Conservation (phyloP, 2,329 filamentous ascomycete genomes). For the Ceratocystis diversiconidia region DNA sequence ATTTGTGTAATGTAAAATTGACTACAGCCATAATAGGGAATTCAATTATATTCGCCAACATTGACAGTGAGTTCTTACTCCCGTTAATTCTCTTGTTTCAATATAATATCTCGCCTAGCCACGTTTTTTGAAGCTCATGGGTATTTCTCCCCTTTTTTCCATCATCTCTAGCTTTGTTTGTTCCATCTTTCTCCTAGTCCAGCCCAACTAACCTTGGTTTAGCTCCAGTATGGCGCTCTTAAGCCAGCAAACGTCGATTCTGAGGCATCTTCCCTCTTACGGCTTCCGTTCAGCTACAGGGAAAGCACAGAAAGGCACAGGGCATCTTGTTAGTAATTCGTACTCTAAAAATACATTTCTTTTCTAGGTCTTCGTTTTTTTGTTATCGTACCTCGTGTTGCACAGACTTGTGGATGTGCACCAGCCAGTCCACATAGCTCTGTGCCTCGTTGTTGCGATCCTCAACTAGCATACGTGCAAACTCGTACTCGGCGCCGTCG, state of each 20-base stretch:
- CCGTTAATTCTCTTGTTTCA: too few species aligned
- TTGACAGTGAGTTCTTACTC: too few species aligned
- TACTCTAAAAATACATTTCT: too few species aligned
- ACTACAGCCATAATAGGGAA: background rate
- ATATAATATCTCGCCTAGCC: too few species aligned
- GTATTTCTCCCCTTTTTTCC: background rate
- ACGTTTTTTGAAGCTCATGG: background rate
- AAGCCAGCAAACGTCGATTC: slow-evolving; percentile 44
- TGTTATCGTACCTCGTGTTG: slow-evolving; percentile 56
- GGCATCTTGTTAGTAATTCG: background rate
- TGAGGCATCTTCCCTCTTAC: slow-evolving; percentile 51
- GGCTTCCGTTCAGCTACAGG: slow-evolving; percentile 49
- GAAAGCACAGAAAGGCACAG: background rate
- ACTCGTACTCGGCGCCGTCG: slow-evolving; percentile 92
- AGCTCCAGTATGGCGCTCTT: slow-evolving; percentile 42
- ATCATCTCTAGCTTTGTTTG: too few species aligned
- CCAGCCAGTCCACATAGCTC: slow-evolving; percentile 96
- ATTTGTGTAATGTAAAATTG: background rate
- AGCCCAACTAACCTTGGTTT: background rate
- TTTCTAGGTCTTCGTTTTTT: too few species aligned
- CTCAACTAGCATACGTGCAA: slow-evolving; percentile 78
- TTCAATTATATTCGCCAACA: too few species aligned
- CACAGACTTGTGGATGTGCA: slow-evolving; percentile 84
- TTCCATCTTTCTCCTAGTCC: background rate
- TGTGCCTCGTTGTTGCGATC: slow-evolving; percentile 96